phyloP scores from a whole-genome alignment of 768 basidiomycete species.

The Serpula lacrymans region DNA sequence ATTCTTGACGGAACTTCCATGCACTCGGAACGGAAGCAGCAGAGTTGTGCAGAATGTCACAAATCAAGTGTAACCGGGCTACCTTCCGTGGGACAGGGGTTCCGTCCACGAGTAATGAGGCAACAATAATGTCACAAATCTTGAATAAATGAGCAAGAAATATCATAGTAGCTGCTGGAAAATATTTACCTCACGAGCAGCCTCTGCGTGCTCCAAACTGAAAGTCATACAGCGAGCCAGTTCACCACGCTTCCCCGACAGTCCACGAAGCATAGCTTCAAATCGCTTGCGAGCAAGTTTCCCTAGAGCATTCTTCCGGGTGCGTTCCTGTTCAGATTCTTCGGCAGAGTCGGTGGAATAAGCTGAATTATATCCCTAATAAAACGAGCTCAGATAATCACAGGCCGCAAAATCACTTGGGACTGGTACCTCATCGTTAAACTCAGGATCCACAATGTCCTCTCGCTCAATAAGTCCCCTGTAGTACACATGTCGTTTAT shows the following conservation, averaged over 20 bases:
- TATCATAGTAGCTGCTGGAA: neutral
- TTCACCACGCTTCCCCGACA: slow-evolving; percentile 85
- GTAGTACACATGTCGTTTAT: slow-evolving; percentile 70
- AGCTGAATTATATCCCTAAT: slow-evolving; percentile 79
- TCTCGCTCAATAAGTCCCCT: slow-evolving; percentile 62
- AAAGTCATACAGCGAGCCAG: slow-evolving; percentile 97
- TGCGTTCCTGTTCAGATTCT: slow-evolving; percentile 85
- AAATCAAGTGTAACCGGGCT: slow-evolving; percentile 91
- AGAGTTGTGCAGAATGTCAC: slow-evolving; percentile 97
- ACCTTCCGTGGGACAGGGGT: slow-evolving; percentile 98
- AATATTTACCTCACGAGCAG: slow-evolving; percentile 75
- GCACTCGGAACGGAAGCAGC: slow-evolving; percentile 91
- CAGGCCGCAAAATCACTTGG: too few relatives aligned
- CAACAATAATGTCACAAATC: slow-evolving; percentile 88
- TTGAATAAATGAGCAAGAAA: slow-evolving; percentile 26
- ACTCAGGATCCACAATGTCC: slow-evolving; percentile 57
- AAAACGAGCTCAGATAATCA: slow-evolving; percentile 8
- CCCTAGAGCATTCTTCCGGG: slow-evolving; percentile 73
- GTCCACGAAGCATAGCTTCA: slow-evolving; percentile 83
- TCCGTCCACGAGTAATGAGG: slow-evolving; percentile 83
- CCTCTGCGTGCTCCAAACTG: slow-evolving; percentile 93
- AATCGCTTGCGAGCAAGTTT: slow-evolving; percentile 79
- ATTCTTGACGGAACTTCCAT: slow-evolving; percentile 96
- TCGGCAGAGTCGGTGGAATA: slow-evolving; percentile 94
- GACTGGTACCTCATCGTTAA: slow-evolving; percentile 69